Base-by-base conservation (phyloP, 345 rosid species). In the Geranium brycei region DNA sequence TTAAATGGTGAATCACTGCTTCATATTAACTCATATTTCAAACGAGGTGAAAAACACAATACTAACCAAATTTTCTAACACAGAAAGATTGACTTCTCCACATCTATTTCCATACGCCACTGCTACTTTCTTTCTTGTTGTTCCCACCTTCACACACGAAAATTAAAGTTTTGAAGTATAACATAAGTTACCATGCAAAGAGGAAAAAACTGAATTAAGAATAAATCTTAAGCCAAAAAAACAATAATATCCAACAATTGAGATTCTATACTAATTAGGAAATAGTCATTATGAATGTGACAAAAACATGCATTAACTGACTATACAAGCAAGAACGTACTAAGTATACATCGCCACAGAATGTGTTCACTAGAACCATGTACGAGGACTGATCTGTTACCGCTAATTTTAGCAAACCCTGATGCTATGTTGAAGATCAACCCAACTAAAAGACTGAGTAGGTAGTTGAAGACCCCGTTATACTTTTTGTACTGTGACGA, bases 61-160 rank as follows among this genome's bases (percentile, higher is more conserved):
- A 75, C 56, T 58, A 83, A 93, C 99, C 93, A 93, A 76, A 70
- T 73, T 80, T 73, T 85, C 86, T 73, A 93, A 73, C 68, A 86
- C 69, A 30, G 90, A 78, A 69, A 93, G 80, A 85, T 87, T 89
- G 71, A 77, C 77, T 76, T 83, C 88, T 64, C 85, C 91, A 62
- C 95, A 79, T 75, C 90, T 85, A 85, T 79, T 87, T 67, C 99
- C 96, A 74, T 80, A 83, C 59, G 90, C 82, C 66, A 72, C 78
- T 56, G 95, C 96, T 59, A 87, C 88, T 64, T 66, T 69, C 83
- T 77, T 89, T 81, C 99, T 86, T 17, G 99, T 93, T 68, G 69
- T 77, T 78, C 93, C 89, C 64, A 93, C 75, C 99, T 93, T 76
- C 71, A 86, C 68, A 77, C 13, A 15, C 53, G n/a, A 68, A 74